Percentiles rank a stretch among this genome's conserved stretches.
Evolutionary conservation across 176 grass and related monocot genomes (phyloP).

Genomic region (Phragmites australis): DNA sequence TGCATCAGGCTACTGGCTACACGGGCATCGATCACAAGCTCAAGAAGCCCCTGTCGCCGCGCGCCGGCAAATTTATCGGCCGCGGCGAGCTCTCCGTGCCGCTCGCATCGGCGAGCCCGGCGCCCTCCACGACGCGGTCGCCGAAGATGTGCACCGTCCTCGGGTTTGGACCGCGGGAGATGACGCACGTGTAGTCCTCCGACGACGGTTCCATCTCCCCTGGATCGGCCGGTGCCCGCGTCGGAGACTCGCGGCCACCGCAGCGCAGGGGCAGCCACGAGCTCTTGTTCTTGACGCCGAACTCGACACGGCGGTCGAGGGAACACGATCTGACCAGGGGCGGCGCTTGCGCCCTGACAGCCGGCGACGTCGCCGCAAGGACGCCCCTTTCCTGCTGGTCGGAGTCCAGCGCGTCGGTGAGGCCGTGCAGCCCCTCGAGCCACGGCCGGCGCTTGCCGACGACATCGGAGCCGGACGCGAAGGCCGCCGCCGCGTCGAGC

Average conservation of each 20-base stretch:
- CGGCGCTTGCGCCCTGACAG: too few species aligned
- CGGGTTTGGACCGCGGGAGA: constrained; percentile 58
- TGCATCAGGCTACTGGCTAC: neutral
- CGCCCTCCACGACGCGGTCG: constrained; percentile 56
- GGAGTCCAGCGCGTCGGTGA: constrained; percentile 57
- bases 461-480: neutral
- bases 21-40: constrained; percentile 31
- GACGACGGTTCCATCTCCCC: constrained; percentile 50
- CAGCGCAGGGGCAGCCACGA: constrained; percentile 45
- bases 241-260: neutral
- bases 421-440: constrained; percentile 49
- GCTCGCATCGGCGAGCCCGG: too few species aligned
- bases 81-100: constrained; percentile 37
- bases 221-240: neutral
- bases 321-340: constrained; percentile 40
- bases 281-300: constrained; percentile 70
- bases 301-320: constrained; percentile 60
- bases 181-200: constrained; percentile 83
- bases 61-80: constrained; percentile 23
- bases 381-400: constrained; percentile 29
- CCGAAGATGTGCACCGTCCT: constrained; percentile 65
- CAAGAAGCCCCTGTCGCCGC: constrained; percentile 31
- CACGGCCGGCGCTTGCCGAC: constrained; percentile 34
- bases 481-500: constrained; percentile 37
- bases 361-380: constrained; percentile 17